These are phyloP conservation scores for Boletus reticulatus DNA, from an alignment of 768 basidiomycete species.

Conservation along the genomic window DNA sequence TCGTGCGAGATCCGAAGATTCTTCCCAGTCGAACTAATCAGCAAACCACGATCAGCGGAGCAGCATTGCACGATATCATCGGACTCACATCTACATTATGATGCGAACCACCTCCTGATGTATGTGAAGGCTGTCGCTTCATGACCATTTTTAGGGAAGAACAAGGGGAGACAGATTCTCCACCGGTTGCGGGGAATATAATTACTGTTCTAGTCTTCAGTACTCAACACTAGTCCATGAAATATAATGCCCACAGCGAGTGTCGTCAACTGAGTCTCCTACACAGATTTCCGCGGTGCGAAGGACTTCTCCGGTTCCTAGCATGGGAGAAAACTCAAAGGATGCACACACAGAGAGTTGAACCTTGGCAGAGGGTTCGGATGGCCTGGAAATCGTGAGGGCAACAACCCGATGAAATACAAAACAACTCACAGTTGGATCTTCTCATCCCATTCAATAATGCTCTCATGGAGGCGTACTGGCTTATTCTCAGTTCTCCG, in stretches of 20 bases:
- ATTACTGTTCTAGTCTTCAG: background rate
- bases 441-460: background rate
- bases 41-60: background rate
- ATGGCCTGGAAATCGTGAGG: background rate
- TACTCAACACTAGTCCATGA: no score
- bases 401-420: no score
- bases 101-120: background rate
- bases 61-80: no score
- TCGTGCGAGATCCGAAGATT: background rate
- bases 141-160: background rate
- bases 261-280: background rate
- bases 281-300: background rate
- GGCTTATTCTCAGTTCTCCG: background rate
- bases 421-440: background rate
- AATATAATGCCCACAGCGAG: background rate
- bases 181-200: background rate
- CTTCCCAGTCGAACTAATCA: background rate
- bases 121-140: background rate
- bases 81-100: background rate
- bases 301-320: background rate
- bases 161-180: background rate
- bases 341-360: background rate
- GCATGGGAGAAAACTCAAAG: constrained; percentile 1
- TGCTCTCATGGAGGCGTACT: background rate
- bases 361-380: background rate